phyloP scores from a whole-genome alignment of 208 protist genomes.

The Entamoeba nuttalli region DNA sequence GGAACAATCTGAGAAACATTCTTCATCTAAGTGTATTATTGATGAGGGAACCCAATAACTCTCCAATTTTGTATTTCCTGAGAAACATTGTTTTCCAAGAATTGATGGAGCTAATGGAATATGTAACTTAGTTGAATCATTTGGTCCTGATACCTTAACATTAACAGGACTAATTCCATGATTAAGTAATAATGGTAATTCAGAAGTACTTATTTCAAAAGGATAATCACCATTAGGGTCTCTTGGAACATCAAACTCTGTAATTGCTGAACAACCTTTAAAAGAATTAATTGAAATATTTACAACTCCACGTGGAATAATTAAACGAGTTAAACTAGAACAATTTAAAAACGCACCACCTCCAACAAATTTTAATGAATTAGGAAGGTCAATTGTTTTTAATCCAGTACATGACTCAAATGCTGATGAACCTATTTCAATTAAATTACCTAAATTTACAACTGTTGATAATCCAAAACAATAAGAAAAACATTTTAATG shows the following conservation, averaged over 20 bases:
- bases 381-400: not conserved
- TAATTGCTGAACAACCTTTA: not conserved
- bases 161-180: not conserved
- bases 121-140: not conserved
- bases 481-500: not conserved
- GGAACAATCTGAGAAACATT: not conserved
- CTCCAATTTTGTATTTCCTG: not conserved
- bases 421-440: not conserved
- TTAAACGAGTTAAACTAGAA: not conserved
- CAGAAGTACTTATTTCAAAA: not conserved
- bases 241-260: not conserved
- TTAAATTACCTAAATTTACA: not conserved
- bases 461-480: not conserved
- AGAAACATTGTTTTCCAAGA: not conserved
- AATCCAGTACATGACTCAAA: not conserved
- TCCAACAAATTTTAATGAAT: not conserved
- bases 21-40: not conserved
- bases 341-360: not conserved
- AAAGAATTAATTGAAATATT: not conserved
- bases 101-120: not conserved
- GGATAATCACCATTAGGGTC: not conserved
- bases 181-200: not conserved
- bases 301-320: not conserved
- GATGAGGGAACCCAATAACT: not conserved
- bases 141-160: not conserved